Evolutionary conservation across 345 rosid species (phyloP).

Genomic region (Schrenkiella parvula): DNA sequence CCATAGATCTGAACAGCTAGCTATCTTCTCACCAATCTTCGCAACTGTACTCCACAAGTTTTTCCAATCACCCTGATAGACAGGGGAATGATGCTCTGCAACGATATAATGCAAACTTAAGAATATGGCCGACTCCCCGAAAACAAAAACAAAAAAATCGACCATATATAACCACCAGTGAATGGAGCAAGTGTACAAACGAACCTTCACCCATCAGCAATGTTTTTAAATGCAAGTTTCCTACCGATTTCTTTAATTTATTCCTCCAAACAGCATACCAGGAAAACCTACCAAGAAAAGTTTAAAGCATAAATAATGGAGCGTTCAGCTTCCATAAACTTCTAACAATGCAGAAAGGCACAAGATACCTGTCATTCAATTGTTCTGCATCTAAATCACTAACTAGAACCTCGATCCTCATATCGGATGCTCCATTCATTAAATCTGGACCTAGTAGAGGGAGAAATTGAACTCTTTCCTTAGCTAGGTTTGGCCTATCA

Average conservation of each 20-base stretch:
- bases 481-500: conserved; percentile 46
- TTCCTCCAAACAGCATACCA: conserved; percentile 61
- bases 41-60: conserved; percentile 50
- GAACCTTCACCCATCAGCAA: conserved; percentile 46
- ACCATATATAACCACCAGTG: conserved; percentile 8
- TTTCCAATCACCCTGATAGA: conserved; percentile 50
- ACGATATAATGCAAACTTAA: conserved; percentile 13
- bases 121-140: conserved; percentile 3
- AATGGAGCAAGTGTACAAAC: not conserved
- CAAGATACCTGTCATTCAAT: conserved; percentile 46
- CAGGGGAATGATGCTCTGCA: conserved; percentile 43
- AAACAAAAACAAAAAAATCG: not conserved
- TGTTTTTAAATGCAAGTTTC: conserved; percentile 32
- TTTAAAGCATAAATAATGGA: conserved; percentile 11
- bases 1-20: conserved; percentile 65
- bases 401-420: conserved; percentile 33
- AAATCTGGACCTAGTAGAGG: conserved; percentile 38
- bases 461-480: conserved; percentile 38
- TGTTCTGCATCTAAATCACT: conserved; percentile 41
- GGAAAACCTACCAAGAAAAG: conserved; percentile 41
- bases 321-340: not conserved
- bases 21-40: conserved; percentile 40
- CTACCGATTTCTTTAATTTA: conserved; percentile 35
- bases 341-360: not conserved
- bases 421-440: conserved; percentile 36